Base-by-base conservation (phyloP, 768 basidiomycete genomes). In the Kwoniella mangroviensis region DNA sequence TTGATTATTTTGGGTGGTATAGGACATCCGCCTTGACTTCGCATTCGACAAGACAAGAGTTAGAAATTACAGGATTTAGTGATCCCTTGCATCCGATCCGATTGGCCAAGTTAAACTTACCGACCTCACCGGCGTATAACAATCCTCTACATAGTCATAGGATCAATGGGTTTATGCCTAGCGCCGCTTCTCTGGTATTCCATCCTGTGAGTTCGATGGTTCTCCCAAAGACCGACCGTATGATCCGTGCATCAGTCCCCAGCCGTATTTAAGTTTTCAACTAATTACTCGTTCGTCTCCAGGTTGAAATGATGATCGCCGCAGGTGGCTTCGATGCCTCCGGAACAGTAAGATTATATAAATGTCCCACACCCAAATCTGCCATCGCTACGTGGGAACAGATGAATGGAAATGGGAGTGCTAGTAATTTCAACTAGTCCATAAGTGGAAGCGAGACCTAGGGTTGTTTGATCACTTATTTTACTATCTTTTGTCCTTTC, bases 241-340 rank as follows among this genome's bases (percentile, higher is more conserved):
- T 55, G 54, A 55, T 28, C 54, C 13, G 54, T 34, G 34, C 34
- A 34, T 34, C 34, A 34, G 34, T 34, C 1, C 34, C 6, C 1
- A 34, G 34, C 6, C 34, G 3, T 34, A 34, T 34, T 1, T 7
- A 34, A 1, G 6, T 34, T 7, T 57, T 57, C 11, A n/a, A 15
- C 56, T 57, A 19, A 57, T 57, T 17, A 7, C 57, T 65, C 17
- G 34, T 59, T 42, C 42, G 13, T 17, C 15, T 41, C 41, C 66
- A 83, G 81, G 72, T 79, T 67, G 80, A 81, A 63, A 76, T 81
- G 73, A 74, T 84, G 28, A 68, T 84, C 45, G 83, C 81, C 22
- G 82, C 81, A 12, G 78, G 79, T 13, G 81, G 82, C 41, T 77
- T 81, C 45, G 81, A 83, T 67, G 67, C 72, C 26, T 69, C 77